Evolutionary conservation across 2,329 filamentous ascomycete genomes (phyloP).

Genomic region (Ophiocordyceps camponoti-rufipedis): DNA sequence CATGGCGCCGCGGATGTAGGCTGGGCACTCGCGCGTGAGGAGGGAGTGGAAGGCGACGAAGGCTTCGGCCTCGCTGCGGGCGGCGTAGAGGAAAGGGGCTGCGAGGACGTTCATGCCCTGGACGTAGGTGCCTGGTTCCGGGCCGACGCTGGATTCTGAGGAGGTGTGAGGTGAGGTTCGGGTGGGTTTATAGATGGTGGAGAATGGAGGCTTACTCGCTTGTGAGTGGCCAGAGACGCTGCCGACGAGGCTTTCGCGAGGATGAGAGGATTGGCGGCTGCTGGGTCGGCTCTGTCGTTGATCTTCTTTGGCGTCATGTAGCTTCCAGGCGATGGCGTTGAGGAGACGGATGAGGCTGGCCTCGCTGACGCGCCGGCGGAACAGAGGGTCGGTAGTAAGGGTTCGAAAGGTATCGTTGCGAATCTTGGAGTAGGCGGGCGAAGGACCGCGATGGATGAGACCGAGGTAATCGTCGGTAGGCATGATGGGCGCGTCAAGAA

Average conservation of each 20-base stretch:
- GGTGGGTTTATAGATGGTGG: neutral
- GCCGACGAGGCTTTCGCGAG: constrained; percentile 13
- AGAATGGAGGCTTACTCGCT: constrained; percentile 13
- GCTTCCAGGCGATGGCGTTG: constrained; percentile 86
- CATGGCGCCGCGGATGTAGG: constrained; percentile 91
- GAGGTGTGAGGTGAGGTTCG: constrained; percentile 9
- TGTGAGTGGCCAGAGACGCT: constrained; percentile 19
- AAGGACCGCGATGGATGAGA: constrained; percentile 82
- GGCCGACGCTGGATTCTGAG: constrained; percentile 35
- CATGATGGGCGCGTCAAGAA: constrained; percentile 73
- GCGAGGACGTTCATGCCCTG: constrained; percentile 98
- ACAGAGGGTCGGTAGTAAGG: constrained; percentile 89
- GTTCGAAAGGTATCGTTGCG: constrained; percentile 97
- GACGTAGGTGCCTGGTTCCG: constrained; percentile 72
- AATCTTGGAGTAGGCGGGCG: constrained; percentile 91
- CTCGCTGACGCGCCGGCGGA: constrained; percentile 86
- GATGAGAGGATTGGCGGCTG: constrained; percentile 16
- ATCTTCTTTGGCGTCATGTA: constrained; percentile 58
- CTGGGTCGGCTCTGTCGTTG: constrained; percentile 19
- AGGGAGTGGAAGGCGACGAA: constrained; percentile 82
- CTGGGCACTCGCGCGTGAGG: constrained; percentile 74
- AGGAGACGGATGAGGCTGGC: constrained; percentile 85
- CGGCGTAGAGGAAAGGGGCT: constrained; percentile 87
- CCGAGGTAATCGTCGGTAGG: constrained; percentile 76
- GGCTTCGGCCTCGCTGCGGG: constrained; percentile 84